Percentiles rank a stretch among this genome's conserved stretches.
These are phyloP conservation scores for Chlorella variabilis DNA, from an alignment of 163 green algal genomes.

Conservation along the genomic window DNA sequence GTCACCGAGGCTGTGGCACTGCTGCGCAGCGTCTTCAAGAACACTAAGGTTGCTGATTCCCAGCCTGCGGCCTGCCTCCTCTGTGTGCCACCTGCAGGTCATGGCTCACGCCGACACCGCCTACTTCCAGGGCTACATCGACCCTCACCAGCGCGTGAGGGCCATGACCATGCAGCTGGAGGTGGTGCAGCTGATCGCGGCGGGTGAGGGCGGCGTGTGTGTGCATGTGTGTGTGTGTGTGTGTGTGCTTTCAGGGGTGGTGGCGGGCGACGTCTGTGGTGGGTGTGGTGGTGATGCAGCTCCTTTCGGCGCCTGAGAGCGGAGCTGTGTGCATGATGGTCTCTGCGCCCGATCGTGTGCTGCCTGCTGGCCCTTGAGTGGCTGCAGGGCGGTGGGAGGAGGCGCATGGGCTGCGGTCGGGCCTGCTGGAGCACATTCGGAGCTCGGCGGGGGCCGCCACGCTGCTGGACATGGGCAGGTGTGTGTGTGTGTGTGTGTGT, in stretches of 20 bases:
- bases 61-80: too few species aligned
- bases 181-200: slow-evolving; percentile 10
- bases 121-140: slow-evolving; percentile 10
- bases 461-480: slow-evolving; percentile 62
- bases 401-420: slow-evolving; percentile 48
- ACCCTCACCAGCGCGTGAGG: neutral
- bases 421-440: slow-evolving; percentile 52
- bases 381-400: slow-evolving; percentile 52
- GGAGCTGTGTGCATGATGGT: too few species aligned
- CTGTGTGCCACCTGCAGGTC: slow-evolving; percentile 1
- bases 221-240: neutral
- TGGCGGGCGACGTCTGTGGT: too few species aligned
- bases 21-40: too few species aligned
- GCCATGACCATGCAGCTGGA: slow-evolving; percentile 31
- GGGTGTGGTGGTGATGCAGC: too few species aligned
- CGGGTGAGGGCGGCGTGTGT: neutral
- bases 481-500: neutral
- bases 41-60: too few species aligned
- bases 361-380: too few species aligned
- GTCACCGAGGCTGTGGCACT: too few species aligned
- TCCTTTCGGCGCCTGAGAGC: too few species aligned
- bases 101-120: slow-evolving; percentile 7
- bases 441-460: slow-evolving; percentile 55
- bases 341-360: too few species aligned
- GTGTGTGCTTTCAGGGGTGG: too few species aligned